Base-by-base conservation (phyloP, 2,329 filamentous ascomycete genomes). In the Penicillium sp. region DNA sequence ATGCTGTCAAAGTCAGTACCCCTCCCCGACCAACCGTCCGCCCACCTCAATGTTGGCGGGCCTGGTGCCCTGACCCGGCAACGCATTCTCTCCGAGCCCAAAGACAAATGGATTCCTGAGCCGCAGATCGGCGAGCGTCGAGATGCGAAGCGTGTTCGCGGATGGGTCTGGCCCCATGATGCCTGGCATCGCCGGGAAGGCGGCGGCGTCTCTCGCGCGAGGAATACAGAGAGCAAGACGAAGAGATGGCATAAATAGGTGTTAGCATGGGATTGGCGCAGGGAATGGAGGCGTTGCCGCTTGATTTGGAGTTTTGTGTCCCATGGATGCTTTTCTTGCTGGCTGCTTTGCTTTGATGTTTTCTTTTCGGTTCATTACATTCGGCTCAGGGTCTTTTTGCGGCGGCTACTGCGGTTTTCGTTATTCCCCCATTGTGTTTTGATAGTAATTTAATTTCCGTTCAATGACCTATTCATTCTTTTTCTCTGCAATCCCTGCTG, bases 1-100 rank as follows among this genome's bases (percentile, higher is more conserved):
- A 82, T 83, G 78, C 73, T 83, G 3, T 78, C 80, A 16, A 81
- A 80, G 58, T 74, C 80, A 38, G 71, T 74, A 27, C 75, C 79
- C 1, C 67, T 84, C 25, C 76, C 75, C 1, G 71, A 73, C 3
- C 79, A 83, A 42, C 64, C 66, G 29, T 71, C 74, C 10, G 80
- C 77, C 60, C 73, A 74, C 50, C 71, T 83, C 63, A 79, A 83
- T 36, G 76, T 82, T 15, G 79, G 79, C 7, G 76, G 74, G 3
- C 76, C 78, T 1, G 76, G 75, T 3, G 74, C 75, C 0, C 53
- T 80, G 39, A 80, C 76, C 2, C 66, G 80, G 23, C 73, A 78
- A 57, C 73, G 75, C 33, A 68, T 75, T 46, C 58, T 78, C 8
- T 50, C 62, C 1, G 75, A 79, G 11, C 62, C 64, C 8, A 76